A percentile compares a stretch with the other conserved stretches of the same genome.
phyloP scores from a whole-genome alignment of 495 filamentous ascomycete species.

The Trichoderma reesei region DNA sequence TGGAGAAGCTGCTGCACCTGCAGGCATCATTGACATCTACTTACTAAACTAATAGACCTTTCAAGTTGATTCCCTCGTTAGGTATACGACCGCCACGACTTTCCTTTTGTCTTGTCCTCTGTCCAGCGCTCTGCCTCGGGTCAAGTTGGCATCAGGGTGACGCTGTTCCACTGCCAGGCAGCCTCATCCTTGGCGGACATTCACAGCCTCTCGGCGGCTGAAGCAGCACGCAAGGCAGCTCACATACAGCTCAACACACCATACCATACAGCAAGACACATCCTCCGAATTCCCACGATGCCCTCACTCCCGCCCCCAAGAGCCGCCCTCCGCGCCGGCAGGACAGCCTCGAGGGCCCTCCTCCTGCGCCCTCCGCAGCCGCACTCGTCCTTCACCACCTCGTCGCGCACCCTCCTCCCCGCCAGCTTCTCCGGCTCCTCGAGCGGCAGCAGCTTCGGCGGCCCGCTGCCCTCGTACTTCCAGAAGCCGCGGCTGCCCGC shows the following conservation, averaged over 20 bases:
- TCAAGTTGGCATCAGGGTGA: neutral
- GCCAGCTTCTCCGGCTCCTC: constrained; percentile 1
- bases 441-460: constrained; percentile 17
- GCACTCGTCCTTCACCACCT: neutral
- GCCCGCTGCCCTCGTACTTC: constrained; percentile 45
- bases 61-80: no score
- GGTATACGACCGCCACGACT: neutral
- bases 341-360: neutral
- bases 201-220: neutral
- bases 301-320: neutral
- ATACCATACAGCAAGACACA: no score
- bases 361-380: neutral
- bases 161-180: neutral
- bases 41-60: no score
- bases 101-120: neutral
- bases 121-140: neutral
- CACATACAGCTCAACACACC: neutral
- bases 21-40: neutral
- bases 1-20: neutral
- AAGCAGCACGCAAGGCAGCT: neutral
- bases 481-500: constrained; percentile 59
- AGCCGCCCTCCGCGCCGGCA: neutral
- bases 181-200: neutral
- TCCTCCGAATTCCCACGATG: neutral
- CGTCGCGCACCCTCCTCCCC: neutral